These are phyloP conservation scores for Pinus albicaulis DNA, from an alignment of 75 land plant species.

Conservation along the genomic window DNA sequence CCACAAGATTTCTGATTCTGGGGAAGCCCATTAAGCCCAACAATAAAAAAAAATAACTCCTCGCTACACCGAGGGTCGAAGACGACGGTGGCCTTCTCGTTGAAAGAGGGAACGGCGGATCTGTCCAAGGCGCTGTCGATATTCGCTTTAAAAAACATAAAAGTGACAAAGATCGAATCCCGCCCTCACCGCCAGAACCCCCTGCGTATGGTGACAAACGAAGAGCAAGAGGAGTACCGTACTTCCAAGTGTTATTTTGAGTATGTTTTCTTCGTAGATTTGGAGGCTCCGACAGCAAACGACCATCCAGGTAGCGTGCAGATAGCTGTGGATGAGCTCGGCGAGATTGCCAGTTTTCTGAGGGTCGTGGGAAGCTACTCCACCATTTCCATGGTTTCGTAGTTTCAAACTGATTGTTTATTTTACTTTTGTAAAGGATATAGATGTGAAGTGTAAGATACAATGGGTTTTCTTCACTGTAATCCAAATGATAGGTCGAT, in stretches of 20 bases:
- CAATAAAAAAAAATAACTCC: too few relatives aligned
- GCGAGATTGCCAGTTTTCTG: slow-evolving; percentile 9
- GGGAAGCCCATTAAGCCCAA: neutral
- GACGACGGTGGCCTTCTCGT: slow-evolving; percentile 33
- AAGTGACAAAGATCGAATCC: slow-evolving; percentile 18
- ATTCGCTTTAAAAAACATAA: slow-evolving; percentile 14
- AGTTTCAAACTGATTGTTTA: too few relatives aligned
- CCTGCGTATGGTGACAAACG: slow-evolving; percentile 8
- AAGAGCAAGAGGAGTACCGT: too few relatives aligned
- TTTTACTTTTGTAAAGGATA: too few relatives aligned
- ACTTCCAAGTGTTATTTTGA: slow-evolving; percentile 15
- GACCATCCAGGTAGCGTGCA: slow-evolving; percentile 22
- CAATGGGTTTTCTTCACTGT: too few relatives aligned
- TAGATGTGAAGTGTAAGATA: too few relatives aligned
- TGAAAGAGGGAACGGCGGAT: slow-evolving; percentile 16
- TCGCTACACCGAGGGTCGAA: neutral
- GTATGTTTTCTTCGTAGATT: slow-evolving; percentile 33
- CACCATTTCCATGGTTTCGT: neutral
- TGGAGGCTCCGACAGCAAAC: slow-evolving; percentile 25
- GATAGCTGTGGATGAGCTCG: slow-evolving; percentile 10
- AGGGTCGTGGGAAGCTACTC: slow-evolving; percentile 39
- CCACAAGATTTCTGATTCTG: slow-evolving; percentile 26
- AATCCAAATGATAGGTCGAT: too few relatives aligned
- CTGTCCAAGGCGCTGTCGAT: slow-evolving; percentile 23
- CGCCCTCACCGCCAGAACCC: slow-evolving; percentile 20